Percentiles rank a stretch among this genome's conserved stretches.
phyloP scores from a whole-genome alignment of 441 rosid genomes.

The Viola pubescens region DNA sequence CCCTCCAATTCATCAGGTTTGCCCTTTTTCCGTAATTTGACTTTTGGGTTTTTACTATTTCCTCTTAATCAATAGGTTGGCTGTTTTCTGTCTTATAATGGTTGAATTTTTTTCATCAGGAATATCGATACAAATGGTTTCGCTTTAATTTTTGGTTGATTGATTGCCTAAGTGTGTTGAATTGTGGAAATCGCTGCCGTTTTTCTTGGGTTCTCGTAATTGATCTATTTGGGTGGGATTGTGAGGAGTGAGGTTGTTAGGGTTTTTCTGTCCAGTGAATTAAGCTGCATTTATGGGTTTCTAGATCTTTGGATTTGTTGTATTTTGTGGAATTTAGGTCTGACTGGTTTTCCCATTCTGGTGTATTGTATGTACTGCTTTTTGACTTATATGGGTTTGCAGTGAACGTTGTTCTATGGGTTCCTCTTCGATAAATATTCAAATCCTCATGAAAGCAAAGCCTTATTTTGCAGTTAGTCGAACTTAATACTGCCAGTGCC shows the following conservation, averaged over 20 bases:
- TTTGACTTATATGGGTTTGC: neutral
- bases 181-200: neutral
- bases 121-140: neutral
- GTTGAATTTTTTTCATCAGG: neutral
- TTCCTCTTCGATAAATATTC: neutral
- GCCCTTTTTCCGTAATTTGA: conserved; percentile 4
- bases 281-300: neutral
- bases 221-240: conserved; percentile 6
- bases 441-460: too few relatives aligned
- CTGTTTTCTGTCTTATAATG: neutral
- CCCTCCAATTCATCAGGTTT: conserved; percentile 98
- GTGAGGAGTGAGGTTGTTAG: neutral
- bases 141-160: neutral
- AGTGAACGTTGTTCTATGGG: neutral
- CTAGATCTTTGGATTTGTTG: neutral
- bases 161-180: neutral
- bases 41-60: conserved; percentile 9
- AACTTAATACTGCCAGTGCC: too few relatives aligned
- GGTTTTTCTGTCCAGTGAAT: neutral
- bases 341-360: neutral
- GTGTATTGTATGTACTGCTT: neutral
- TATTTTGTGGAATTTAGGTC: neutral
- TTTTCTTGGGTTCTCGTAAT: neutral
- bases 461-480: too few relatives aligned
- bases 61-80: neutral